Base-by-base conservation (phyloP, 441 rosid species). In the Geranium incanum region DNA sequence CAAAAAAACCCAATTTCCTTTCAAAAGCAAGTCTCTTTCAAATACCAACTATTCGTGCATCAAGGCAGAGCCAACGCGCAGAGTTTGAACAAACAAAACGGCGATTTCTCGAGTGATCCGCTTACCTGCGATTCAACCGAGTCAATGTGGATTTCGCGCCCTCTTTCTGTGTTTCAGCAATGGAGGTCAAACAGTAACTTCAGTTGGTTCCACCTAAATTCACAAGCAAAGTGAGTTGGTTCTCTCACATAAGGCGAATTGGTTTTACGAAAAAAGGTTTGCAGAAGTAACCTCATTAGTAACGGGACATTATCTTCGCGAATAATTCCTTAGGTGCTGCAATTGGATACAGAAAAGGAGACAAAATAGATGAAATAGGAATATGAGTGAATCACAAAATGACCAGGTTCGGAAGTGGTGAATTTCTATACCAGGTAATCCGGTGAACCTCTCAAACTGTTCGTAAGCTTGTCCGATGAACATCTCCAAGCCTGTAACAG, bases 301-400 rank as follows among this genome's bases (percentile, higher is more conserved):
- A 84, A 80, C 86, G 88, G 3, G 91, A 77, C 95, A 92, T 83
- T 28, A 75, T 81, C 77, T 83, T 76, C 76, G 82, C 76, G 38
- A 87, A 92, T 59, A 84, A 84, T 76, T 92, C 97, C 84, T 86
- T 89, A 18, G 97, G 96, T 38, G 97, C 99, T 95, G 87, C 78
- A 76, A 70, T 16, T 33, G 60, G 41, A 68, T 68, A 63, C 59
- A 37, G 16, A 63, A 64, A 69, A 59, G 28, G 57, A 48, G 36
- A 59, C 62, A 11, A 68, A 28, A 28, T 0, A 28, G 33, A 28
- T 28, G 33, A 28, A 28, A 28, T 28, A 28, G 33, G 33, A 28
- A 28, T 28, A 28, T 28, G 33, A 28, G 33, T 28, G 33, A 28
- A 28, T 28, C 33, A 28, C 18, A 66, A 12, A 5, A 2, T 4